These are phyloP conservation scores for Pythium monospermum DNA, from an alignment of 352 stramenopile species.

Conservation along the genomic window DNA sequence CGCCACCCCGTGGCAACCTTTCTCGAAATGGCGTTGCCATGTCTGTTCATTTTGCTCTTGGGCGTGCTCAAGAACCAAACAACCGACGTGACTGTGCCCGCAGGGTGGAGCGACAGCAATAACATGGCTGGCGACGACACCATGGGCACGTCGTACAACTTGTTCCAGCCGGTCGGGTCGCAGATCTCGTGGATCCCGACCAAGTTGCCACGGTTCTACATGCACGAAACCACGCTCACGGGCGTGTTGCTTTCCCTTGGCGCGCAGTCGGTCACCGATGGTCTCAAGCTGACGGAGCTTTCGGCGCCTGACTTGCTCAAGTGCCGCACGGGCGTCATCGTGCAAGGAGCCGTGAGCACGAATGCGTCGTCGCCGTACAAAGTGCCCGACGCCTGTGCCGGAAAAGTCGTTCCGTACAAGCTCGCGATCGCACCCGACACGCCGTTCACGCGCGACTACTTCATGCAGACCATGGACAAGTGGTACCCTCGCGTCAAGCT, in stretches of 20 bases:
- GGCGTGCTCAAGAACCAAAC: constrained; percentile 47
- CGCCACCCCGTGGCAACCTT: constrained; percentile 47
- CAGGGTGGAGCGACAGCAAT: constrained; percentile 40
- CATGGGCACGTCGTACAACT: constrained; percentile 40
- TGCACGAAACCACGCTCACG: constrained; percentile 48
- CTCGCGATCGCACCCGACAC: constrained; percentile 56
- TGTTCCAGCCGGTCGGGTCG: constrained; percentile 37
- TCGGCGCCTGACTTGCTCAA: constrained; percentile 20
- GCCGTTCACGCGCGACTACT: constrained; percentile 57
- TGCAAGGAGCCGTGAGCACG: constrained; percentile 27
- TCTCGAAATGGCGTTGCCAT: constrained; percentile 48
- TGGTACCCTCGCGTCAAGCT: constrained; percentile 56
- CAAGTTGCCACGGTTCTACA: constrained; percentile 39
- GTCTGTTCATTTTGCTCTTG: constrained; percentile 56
- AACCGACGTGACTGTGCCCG: constrained; percentile 39
- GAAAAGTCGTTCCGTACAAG: constrained; percentile 51
- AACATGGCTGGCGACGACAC: constrained; percentile 20
- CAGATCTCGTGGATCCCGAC: constrained; percentile 25
- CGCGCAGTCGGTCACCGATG: constrained; percentile 31
- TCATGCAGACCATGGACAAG: constrained; percentile 52
- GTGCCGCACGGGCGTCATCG: constrained; percentile 27
- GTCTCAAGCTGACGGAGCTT: constrained; percentile 39
- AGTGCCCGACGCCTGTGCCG: constrained; percentile 31
- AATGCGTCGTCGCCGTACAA: constrained; percentile 31
- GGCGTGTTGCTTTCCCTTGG: constrained; percentile 48